Evolutionary conservation across 306 rosid species (phyloP).

Genomic region (Herpetospermum pedunculosum): DNA sequence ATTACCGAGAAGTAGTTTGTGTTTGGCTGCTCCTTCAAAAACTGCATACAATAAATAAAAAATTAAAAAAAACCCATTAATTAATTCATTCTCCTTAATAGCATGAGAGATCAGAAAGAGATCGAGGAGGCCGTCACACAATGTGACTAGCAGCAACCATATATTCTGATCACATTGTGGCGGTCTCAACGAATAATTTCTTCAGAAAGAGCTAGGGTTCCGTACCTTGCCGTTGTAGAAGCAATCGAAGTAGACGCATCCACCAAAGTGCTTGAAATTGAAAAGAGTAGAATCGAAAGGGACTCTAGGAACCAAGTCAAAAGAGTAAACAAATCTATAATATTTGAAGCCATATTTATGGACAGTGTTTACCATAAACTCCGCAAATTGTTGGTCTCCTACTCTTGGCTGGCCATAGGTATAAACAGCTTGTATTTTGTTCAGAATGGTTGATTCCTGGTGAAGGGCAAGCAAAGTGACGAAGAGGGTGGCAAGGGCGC

Average conservation of each 20-base stretch:
- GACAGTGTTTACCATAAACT: constrained; percentile 35
- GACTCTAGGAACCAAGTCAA: constrained; percentile 53
- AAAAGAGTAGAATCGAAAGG: constrained; percentile 47
- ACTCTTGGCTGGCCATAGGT: constrained; percentile 84
- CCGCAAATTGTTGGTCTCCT: constrained; percentile 40
- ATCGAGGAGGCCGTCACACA: too few species aligned
- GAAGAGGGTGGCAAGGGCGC: constrained; percentile 62
- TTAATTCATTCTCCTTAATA: too few species aligned
- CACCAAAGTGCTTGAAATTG: constrained; percentile 50
- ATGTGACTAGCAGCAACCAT: too few species aligned
- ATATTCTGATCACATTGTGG: too few species aligned
- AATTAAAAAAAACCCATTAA: too few species aligned
- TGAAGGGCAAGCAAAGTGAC: constrained; percentile 37
- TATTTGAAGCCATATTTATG: constrained; percentile 28
- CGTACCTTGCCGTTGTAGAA: constrained; percentile 49
- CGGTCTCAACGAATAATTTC: too few species aligned
- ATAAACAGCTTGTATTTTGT: constrained; percentile 57
- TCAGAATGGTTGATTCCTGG: constrained; percentile 33
- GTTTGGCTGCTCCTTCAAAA: background rate
- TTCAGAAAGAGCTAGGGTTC: too few species aligned
- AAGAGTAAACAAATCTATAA: constrained; percentile 30
- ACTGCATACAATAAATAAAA: background rate
- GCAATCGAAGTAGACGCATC: constrained; percentile 44
- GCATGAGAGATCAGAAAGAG: too few species aligned
- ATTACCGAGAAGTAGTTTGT: background rate